Base-by-base conservation (phyloP, 108 stramenopile species). In the Epithemia pelagica region DNA sequence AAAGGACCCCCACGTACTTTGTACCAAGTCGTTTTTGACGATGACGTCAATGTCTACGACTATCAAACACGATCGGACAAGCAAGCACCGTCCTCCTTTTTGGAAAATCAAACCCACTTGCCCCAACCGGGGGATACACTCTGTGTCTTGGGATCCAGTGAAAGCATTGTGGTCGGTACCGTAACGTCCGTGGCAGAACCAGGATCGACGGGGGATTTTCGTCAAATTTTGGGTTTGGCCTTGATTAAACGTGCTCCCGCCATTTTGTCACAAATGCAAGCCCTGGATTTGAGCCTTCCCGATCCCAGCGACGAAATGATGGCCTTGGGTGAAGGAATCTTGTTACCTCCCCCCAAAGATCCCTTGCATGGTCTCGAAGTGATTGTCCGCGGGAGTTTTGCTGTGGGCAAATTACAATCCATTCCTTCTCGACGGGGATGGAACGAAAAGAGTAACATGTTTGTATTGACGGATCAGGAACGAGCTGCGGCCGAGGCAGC, bases 291-390 rank as follows among this genome's bases (percentile, higher is more conserved):
- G 23, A 82, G 78, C 46, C 58, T 69, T 32, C 37, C 1, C 37
- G 28, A 61, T 52, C 29, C 30, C 22, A 59, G 32, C 15, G 32
- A 20, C 27, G 31, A 57, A 54, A 57, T 63, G 55, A 32, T 46
- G 1, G 60, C 30, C 54, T 18, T 51, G 59, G 66, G 62, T 0
- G 82, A 80, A 59, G 87, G 82, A 19, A 84, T 85, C 7, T 66
- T 89, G 28, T 56, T 62, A 33, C 86, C 86, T 2, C 86, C 86
- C 18, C 83, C 84, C 3, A 52, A 85, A 57, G 91, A 92, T 70
- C 81, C 85, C 32, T 73, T 92, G 51, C 78, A 88, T 57, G 87
- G 87, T 20, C 61, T 93, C 22, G 88, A 93, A 74, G 85, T 93
- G 22, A 75, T 88, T 61, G 54, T 93, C 22, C 82, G 64, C 22